phyloP scores from a whole-genome alignment of 2,329 filamentous ascomycete genomes.

The Epichloe uncinata region DNA sequence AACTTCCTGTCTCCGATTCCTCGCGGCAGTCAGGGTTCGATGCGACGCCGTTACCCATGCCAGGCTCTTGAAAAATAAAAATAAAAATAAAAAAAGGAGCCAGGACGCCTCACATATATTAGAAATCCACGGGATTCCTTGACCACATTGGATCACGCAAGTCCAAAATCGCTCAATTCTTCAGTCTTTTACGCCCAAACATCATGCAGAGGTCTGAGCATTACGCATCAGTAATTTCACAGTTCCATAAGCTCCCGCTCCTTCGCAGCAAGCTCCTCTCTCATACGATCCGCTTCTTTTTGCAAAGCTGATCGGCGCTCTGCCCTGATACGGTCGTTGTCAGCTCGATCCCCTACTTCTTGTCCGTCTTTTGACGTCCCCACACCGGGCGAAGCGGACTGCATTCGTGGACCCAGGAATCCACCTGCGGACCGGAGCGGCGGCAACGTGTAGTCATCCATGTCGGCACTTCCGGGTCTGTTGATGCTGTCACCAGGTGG shows the following conservation, averaged over 20 bases:
- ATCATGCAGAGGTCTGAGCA: not conserved
- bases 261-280: slow-evolving; percentile 57
- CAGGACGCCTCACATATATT: no score
- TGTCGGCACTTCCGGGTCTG: slow-evolving; percentile 21
- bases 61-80: no score
- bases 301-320: slow-evolving; percentile 54
- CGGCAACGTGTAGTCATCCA: slow-evolving; percentile 26
- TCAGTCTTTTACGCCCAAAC: not conserved
- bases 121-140: no score
- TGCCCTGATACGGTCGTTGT: slow-evolving; percentile 39
- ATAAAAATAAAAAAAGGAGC: no score
- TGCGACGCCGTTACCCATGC: no score
- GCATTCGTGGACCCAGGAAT: not conserved
- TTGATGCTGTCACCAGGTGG: slow-evolving; percentile 23
- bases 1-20: no score
- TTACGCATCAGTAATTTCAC: slow-evolving; percentile 10
- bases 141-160: not conserved
- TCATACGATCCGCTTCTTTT: slow-evolving; percentile 64
- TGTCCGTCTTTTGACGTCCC: slow-evolving; percentile 2
- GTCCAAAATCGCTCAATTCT: not conserved
- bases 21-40: no score
- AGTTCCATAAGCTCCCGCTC: slow-evolving; percentile 50
- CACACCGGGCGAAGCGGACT: slow-evolving; percentile 17
- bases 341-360: slow-evolving; percentile 18
- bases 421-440: slow-evolving; percentile 29